Base-by-base conservation (phyloP, 805 yeast genomes). In the Spathaspora boniae region DNA sequence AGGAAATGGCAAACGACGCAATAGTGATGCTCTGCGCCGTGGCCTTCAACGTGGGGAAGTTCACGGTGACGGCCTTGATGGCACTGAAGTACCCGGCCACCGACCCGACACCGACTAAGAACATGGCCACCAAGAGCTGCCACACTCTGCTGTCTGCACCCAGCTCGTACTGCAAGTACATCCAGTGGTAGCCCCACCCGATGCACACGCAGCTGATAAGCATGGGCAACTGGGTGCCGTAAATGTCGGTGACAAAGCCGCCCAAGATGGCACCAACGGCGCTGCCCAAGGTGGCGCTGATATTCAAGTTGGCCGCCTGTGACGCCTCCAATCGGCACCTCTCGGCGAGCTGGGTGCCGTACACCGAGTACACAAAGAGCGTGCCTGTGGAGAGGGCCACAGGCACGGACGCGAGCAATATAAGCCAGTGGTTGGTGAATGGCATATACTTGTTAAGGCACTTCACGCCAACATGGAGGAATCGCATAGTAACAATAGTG, bases 21-120 rank as follows among this genome's bases (percentile, higher is more conserved):
- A 60, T 60, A 11, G 66, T 58, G 9, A 60, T 43, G 36, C 62
- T 56, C 41, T 60, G 66, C 6, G 66, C 66, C 1, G 62, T 44
- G n/a, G 62, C 62, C 38, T 57, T 60, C 34, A 33, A 50, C 16
- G 46, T 44, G 5, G 65, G 65, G 31, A 60, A 60, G 35, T 48
- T 50, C 6, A 60, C 36, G 1, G 65, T 51, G 5, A 60, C 64
- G 3, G 65, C 65, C 36, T 60, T 60, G 6, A 60, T 47, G 7
- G 61, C 44, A 33, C 61, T 55, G 34, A 60, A 60, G 36, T 60
- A 60, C 4, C 63, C 62, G 4, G 61, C 43, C 0, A 57, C 54
- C 2, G 65, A 54, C 2, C 66, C 65, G 14, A 58, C 40, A 4
- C 66, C 66, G 9, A 58, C 42, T 9, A 54, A 39, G 29, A 58